Evolutionary conservation across 345 rosid genomes (phyloP), one percentile per base, ranked within the genome.

Genomic region (Mercurialis annua): DNA sequence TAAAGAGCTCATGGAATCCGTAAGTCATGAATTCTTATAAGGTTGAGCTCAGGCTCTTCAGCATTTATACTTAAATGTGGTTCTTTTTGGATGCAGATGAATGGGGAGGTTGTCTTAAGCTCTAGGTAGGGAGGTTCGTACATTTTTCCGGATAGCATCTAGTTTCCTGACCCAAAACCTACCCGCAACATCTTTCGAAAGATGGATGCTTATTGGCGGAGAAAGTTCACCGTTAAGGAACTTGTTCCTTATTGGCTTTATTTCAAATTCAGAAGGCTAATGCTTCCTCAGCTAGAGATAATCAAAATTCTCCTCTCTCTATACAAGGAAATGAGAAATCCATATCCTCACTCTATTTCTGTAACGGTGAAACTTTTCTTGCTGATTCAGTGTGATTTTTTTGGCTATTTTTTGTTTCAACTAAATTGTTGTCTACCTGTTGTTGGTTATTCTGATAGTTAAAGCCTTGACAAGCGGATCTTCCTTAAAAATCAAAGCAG

Each of bases 1-100:
- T n/a, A 68, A 84, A 71, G 92, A 90, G 76, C 71, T 93, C 18
- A 73, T 67, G 11, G 72, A 86, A 86, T 81, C 80, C 9, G 92
- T 93, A 80, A 82, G 92, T 78, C 69, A 0, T 21, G 14, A 66
- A 3, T 15, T 33, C 49, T 56, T 27, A 17, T 5, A 24, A 47
- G 60, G 48, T 71, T 60, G 47, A 34, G 27, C 11, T n/a, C 50
- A 48, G 17, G 14, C 52, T 49, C 57, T 15, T 38, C 24, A 31
- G 36, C 49, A 2, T 60, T 42, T 29, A 29, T 65, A 66, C 6
- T 40, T 40, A 40, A 40, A 46, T 46, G 27, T 52, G 48, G 23
- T 75, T 51, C 43, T 56, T 67, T 65, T 40, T 78, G 63, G 61
- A 29, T 81, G 83, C 87, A 89, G 98, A 81, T 78, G 74, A 81